A percentile compares a stretch with the other conserved stretches of the same genome.
Evolutionary conservation across 1,284 basidiomycete genomes (phyloP).

Genomic region (Microbotryum silenes-acaulis): DNA sequence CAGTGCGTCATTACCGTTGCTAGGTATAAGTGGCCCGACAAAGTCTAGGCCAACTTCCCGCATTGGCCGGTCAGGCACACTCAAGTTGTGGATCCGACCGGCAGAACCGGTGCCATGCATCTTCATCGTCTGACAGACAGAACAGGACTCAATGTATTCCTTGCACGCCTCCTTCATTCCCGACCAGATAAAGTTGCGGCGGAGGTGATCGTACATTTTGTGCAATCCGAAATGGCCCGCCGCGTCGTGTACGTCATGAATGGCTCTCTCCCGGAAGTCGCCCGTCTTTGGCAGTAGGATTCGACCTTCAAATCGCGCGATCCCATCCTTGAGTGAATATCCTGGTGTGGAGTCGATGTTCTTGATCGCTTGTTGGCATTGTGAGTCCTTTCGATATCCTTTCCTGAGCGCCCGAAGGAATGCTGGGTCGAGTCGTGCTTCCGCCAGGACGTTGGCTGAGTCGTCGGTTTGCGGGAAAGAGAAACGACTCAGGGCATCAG

Average conservation of each 20-base stretch:
- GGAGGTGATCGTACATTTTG: constrained; percentile 40
- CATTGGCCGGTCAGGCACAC: constrained; percentile 1
- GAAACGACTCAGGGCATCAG: too few relatives aligned
- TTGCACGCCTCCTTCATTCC: constrained; percentile 37
- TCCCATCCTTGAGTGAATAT: too few relatives aligned
- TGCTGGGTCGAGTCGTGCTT: too few relatives aligned
- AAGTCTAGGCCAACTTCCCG: constrained; percentile 12
- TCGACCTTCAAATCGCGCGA: too few relatives aligned
- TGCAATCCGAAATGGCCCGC: constrained; percentile 44
- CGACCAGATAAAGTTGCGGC: constrained; percentile 44
- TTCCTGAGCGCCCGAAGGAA: too few relatives aligned
- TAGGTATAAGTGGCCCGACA: constrained; percentile 44
- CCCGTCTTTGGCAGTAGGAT: too few relatives aligned
- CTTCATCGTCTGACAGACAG: constrained; percentile 20
- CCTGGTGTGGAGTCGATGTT: too few relatives aligned
- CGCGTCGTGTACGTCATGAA: constrained; percentile 24
- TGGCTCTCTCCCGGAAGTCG: too few relatives aligned
- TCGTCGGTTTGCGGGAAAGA: too few relatives aligned
- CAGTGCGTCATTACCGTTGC: constrained; percentile 41
- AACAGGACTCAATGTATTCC: constrained; percentile 9
- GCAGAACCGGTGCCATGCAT: constrained; percentile 1
- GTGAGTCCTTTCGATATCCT: too few relatives aligned
- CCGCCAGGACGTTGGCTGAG: too few relatives aligned
- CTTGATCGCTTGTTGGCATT: too few relatives aligned
- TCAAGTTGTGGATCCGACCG: constrained; percentile 10